Evolutionary conservation across 2,329 filamentous ascomycete genomes (phyloP), one percentile per base, ranked within the genome.

Genomic region (Ceratocystis huliohia): DNA sequence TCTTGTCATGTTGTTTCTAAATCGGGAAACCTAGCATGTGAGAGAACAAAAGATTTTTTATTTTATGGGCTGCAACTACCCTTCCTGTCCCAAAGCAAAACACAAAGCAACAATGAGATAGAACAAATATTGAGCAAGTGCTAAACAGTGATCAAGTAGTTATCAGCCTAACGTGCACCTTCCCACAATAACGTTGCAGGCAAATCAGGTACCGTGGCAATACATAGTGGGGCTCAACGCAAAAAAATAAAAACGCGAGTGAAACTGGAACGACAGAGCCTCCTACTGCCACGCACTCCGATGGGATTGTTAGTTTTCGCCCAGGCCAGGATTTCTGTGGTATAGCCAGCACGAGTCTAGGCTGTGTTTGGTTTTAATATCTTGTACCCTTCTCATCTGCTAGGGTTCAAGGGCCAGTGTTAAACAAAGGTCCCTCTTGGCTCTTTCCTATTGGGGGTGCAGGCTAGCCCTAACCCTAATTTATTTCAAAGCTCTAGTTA

Each of bases 171-270:
- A 5, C n/a, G n/a, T 53, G 20, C 48, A 25, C 48, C 48, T 53
- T 25, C 48, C 37, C 20, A 53, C 48, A 53, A 53, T 53, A 53
- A 53, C 48, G 48, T 53, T 53, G 48, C 48, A 53, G 48, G 48
- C 48, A 53, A 53, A 53, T 53, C 48, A 53, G 48, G 48, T 53
- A 53, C 48, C 48, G 48, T 53, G 48, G 5, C 48, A 20, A 15
- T 15, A 13, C 22, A 28, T 15, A 15, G 48, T 28, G 22, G 22
- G 48, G 46, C 46, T 10, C 5, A 13, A 50, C 3, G n/a, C 20
- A 25, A 22, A 20, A 50, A 15, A 50, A 50, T 22, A 20, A 50
- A 50, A n/a, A 22, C n/a, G 48, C 8, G 13, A 41, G 10, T 41
- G 13, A 13, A 41, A 41, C 37, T 15, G 10, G 37, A 3, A 41